A percentile compares a stretch with the other conserved stretches of the same genome.
Evolutionary conservation across 352 stramenopile genomes (phyloP).

Genomic region (Blastocystis sp.): DNA sequence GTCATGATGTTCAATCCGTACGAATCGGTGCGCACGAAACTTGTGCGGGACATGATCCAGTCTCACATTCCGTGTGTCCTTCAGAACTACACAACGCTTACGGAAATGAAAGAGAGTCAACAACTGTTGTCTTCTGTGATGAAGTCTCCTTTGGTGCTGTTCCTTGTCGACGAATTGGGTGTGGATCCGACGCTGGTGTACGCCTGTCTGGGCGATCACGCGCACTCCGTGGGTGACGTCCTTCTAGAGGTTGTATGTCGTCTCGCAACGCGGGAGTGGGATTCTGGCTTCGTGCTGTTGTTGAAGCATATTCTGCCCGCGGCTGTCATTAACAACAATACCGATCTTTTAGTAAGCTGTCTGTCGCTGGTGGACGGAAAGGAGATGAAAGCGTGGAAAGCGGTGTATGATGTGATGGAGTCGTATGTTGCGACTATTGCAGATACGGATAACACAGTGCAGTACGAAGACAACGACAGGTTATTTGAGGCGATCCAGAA

Average conservation of each 20-base stretch:
- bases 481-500: not conserved
- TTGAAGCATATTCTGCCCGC: not conserved
- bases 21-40: not conserved
- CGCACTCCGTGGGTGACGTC: not conserved
- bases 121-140: not conserved
- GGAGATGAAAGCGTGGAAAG: not conserved
- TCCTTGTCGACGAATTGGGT: not conserved
- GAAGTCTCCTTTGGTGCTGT: not conserved
- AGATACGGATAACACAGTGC: not conserved
- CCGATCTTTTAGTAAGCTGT: not conserved
- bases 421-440: not conserved
- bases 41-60: conserved; percentile 21
- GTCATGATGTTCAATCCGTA: conserved; percentile 61
- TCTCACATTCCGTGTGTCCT: not conserved
- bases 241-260: conserved; percentile 1
- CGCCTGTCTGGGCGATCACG: not conserved
- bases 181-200: not conserved
- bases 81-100: not conserved
- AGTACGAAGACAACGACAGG: not conserved
- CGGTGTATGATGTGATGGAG: not conserved
- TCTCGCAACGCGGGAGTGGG: not conserved
- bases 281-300: not conserved
- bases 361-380: conserved; percentile 7
- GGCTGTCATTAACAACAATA: not conserved
- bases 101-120: not conserved